Base-by-base conservation (phyloP, 2,329 filamentous ascomycete species). In the Fusarium compactum region DNA sequence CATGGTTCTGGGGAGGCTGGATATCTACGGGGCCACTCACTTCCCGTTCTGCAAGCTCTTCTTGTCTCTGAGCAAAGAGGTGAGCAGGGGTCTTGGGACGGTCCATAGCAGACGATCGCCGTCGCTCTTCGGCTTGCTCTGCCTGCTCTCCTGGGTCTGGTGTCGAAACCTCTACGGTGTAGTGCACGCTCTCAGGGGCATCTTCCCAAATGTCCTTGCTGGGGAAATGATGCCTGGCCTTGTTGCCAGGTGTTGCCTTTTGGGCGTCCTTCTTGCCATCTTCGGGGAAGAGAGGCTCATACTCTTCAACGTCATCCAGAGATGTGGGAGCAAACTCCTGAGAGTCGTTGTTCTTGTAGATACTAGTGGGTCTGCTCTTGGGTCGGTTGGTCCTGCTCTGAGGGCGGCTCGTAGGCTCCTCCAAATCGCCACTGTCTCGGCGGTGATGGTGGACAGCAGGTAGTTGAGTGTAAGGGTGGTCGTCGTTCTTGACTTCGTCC, bases 121-220 rank as follows among this genome's bases (percentile, higher is more conserved):
- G 76, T 79, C 75, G 70, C 89, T 75, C 75, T 50, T 79, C 82
- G 62, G 68, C 80, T 69, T 77, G 76, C 52, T 79, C 82, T 65
- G 68, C 48, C 24, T 52, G 48, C 32, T 79, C 82, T 63, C 65
- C 80, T 69, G 77, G 82, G 71, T 78, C 92, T 3, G 94, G 94
- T 1, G 93, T 96, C 5, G 91, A 93, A 10, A 98, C 95, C 64
- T 93, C 94, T 5, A 95, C 90, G 34, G 89, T 91, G 76, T 87
- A 89, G 76, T 96, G 90, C 55, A 93, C 85, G 80, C 94, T 97
- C 76, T 90, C 92, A 6, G 97, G 96, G 1, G 94, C 91, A 79
- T 99, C 97, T 82, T 99, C 96, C 96, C 96, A 99, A 43, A 98
- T 89, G 78, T 99, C 96, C 78, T 95, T 92, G 79, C 95, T 98